Conservation (phyloP, 1,139 yeast genomes). For the Kurtzmaniella quercitrusa region DNA sequence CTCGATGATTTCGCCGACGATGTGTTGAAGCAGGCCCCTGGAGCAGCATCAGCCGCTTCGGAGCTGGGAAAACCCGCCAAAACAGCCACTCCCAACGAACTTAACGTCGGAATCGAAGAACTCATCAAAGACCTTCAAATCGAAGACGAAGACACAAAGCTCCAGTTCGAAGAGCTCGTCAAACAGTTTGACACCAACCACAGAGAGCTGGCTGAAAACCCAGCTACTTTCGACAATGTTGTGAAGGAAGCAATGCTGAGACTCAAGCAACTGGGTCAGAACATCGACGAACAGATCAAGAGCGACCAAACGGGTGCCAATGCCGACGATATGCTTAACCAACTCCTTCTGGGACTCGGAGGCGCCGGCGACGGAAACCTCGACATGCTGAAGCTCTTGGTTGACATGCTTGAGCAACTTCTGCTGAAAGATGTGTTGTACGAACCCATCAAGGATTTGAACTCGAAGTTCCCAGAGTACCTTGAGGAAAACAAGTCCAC, state of each 20-base stretch:
- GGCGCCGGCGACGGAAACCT: slow-evolving; percentile 46
- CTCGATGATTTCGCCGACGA: slow-evolving; percentile 78
- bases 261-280: slow-evolving; percentile 63
- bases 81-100: slow-evolving; percentile 25
- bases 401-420: slow-evolving; percentile 78
- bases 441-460: slow-evolving; percentile 83
- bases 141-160: slow-evolving; percentile 57
- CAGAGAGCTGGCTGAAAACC: slow-evolving; percentile 31
- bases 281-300: slow-evolving; percentile 59
- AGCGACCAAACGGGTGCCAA: slow-evolving; percentile 41
- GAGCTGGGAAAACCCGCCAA: slow-evolving; percentile 10
- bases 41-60: slow-evolving; percentile 21
- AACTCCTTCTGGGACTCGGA: slow-evolving; percentile 45
- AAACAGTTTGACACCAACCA: slow-evolving; percentile 40
- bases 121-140: slow-evolving; percentile 55
- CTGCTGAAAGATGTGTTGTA: slow-evolving; percentile 83
- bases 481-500: slow-evolving; percentile 45
- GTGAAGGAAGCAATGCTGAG: slow-evolving; percentile 80
- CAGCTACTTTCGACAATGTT: slow-evolving; percentile 62
- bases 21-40: slow-evolving; percentile 62
- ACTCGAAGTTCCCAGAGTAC: slow-evolving; percentile 64
- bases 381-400: slow-evolving; percentile 60
- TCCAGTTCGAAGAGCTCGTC: slow-evolving; percentile 49
- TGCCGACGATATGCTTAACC: slow-evolving; percentile 61
- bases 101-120: slow-evolving; percentile 46